phyloP scores from a whole-genome alignment of 1,139 yeast species.

The Nakaseomyces sp. region DNA sequence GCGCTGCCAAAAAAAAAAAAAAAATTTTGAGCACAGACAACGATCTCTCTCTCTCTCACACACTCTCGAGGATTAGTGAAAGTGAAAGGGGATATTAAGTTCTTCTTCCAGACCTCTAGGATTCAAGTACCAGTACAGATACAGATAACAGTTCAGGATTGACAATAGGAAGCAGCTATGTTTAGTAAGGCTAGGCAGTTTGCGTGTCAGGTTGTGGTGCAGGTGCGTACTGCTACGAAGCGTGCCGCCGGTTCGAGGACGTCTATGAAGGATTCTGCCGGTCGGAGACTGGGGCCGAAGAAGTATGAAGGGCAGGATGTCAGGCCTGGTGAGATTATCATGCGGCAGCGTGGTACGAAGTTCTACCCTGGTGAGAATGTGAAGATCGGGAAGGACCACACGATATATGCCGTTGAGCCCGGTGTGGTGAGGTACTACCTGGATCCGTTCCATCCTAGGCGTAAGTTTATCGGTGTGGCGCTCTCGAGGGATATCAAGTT shows the following conservation, averaged over 20 bases:
- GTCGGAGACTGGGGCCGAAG: slow-evolving; percentile 89
- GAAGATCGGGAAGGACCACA: slow-evolving; percentile 88
- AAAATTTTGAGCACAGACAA: slow-evolving; percentile 1
- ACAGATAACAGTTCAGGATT: no score
- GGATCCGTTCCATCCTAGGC: slow-evolving; percentile 95
- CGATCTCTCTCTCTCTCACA: no score
- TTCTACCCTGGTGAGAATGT: slow-evolving; percentile 92
- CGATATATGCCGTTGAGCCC: slow-evolving; percentile 83
- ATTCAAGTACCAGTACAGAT: no score
- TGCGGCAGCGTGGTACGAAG: slow-evolving; percentile 95
- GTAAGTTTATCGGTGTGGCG: slow-evolving; percentile 86
- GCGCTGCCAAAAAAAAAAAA: not conserved
- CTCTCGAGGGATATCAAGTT: slow-evolving; percentile 52
- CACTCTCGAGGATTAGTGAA: no score
- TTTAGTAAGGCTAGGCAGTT: slow-evolving; percentile 3
- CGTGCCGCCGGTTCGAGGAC: slow-evolving; percentile 91
- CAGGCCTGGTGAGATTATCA: slow-evolving; percentile 76
- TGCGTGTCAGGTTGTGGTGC: slow-evolving; percentile 21
- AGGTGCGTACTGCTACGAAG: slow-evolving; percentile 85
- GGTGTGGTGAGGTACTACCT: slow-evolving; percentile 85
- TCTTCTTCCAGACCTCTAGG: no score
- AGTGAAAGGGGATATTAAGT: no score
- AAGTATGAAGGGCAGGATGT: slow-evolving; percentile 58
- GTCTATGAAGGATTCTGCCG: slow-evolving; percentile 89
- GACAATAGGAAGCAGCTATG: not conserved